These are phyloP conservation scores for Leccinum ochraceum DNA, from an alignment of 768 basidiomycete genomes.

Conservation along the genomic window DNA sequence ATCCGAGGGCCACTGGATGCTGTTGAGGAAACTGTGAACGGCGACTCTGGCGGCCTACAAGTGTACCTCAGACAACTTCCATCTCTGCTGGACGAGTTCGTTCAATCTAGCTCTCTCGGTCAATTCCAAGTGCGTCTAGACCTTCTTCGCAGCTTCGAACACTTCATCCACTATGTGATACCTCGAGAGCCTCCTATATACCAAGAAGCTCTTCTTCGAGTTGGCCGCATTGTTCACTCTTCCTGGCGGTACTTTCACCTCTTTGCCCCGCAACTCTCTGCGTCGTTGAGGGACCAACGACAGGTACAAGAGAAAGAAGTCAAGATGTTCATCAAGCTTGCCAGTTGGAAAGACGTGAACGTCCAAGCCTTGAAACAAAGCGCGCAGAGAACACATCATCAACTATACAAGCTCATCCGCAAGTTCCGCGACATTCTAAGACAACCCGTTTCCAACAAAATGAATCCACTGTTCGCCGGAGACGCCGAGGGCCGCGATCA, in stretches of 20 bases:
- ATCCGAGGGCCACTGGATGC: conserved; percentile 63
- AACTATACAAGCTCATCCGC: conserved; percentile 85
- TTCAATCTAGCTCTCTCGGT: conserved; percentile 76
- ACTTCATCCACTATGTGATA: conserved; percentile 44
- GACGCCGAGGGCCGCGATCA: conserved; percentile 34
- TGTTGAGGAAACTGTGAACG: conserved; percentile 38
- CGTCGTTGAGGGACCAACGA: conserved; percentile 57
- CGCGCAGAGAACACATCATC: conserved; percentile 86
- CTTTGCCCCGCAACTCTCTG: conserved; percentile 49
- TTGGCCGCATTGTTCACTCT: conserved; percentile 59
- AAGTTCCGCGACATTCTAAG: conserved; percentile 92
- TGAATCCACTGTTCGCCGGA: conserved; percentile 40
- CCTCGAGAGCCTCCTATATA: conserved; percentile 32
- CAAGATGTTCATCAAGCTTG: conserved; percentile 84
- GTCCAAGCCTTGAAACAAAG: conserved; percentile 91
- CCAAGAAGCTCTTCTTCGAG: conserved; percentile 43
- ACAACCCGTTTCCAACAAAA: conserved; percentile 55
- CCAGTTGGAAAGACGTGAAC: conserved; percentile 98
- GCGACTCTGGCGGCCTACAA: conserved; percentile 37
- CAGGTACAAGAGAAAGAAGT: conserved; percentile 75
- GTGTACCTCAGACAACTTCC: conserved; percentile 66
- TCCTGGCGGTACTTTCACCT: conserved; percentile 65
- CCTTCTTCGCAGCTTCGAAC: conserved; percentile 68
- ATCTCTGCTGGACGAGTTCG: conserved; percentile 78
- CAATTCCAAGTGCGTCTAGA: conserved; percentile 72